Conservation (phyloP, 2,329 filamentous ascomycete species). For the Coniochaeta sp. region DNA sequence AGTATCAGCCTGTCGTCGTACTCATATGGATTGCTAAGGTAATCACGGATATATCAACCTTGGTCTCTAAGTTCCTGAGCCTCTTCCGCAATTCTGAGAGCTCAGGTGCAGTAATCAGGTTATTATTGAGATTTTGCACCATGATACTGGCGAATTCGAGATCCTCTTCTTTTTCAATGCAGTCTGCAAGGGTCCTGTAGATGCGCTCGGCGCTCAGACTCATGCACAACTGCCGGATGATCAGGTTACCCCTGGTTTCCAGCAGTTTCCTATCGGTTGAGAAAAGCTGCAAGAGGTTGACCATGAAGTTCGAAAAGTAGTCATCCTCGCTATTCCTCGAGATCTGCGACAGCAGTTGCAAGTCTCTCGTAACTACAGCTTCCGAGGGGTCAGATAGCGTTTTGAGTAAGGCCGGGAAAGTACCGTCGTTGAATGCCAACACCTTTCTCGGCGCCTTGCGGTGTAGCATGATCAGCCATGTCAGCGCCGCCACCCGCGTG, state of each 20-base stretch:
- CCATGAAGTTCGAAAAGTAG: conserved; percentile 98
- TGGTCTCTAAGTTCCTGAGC: conserved; percentile 82
- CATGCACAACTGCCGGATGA: conserved; percentile 89
- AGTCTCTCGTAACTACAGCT: conserved; percentile 88
- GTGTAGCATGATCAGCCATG: conserved; percentile 97
- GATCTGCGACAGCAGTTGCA: conserved; percentile 91
- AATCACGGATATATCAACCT: conserved; percentile 34
- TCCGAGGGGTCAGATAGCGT: conserved; percentile 93
- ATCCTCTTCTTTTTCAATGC: conserved; percentile 95
- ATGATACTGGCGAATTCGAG: conserved; percentile 98
- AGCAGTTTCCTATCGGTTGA: conserved; percentile 87
- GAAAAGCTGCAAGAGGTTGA: conserved; percentile 89
- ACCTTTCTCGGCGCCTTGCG: conserved; percentile 90
- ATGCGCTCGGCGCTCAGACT: conserved; percentile 92
- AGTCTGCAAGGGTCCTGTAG: conserved; percentile 90
- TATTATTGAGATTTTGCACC: conserved; percentile 99
- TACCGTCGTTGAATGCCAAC: conserved; percentile 92
- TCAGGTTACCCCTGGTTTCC: conserved; percentile 89
- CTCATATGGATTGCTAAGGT: not conserved
- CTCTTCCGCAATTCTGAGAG: conserved; percentile 84
- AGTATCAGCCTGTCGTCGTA: not conserved
- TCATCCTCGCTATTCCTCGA: conserved; percentile 94
- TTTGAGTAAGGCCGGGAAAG: conserved; percentile 91
- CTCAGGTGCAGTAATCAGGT: conserved; percentile 94
- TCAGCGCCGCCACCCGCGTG: conserved; percentile 85